Evolutionary conservation across 2,329 filamentous ascomycete species (phyloP).

Genomic region (Pseudogymnoascus sp.): DNA sequence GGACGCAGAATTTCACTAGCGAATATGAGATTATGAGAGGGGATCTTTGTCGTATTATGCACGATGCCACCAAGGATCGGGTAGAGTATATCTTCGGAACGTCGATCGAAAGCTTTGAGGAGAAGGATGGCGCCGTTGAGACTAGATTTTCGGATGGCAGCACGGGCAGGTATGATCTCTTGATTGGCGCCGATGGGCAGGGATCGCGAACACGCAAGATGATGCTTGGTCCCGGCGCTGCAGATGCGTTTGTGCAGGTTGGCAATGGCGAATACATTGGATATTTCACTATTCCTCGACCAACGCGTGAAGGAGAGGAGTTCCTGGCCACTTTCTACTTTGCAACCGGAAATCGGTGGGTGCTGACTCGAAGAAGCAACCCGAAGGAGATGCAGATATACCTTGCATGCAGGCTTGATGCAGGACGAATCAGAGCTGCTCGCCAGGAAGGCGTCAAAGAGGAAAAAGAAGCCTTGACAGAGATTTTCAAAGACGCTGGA

Average conservation of each 20-base stretch:
- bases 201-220: constrained; percentile 40
- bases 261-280: constrained; percentile 23
- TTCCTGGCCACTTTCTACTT: constrained; percentile 32
- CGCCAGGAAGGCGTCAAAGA: constrained; percentile 24
- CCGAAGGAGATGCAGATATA: constrained; percentile 33
- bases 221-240: constrained; percentile 26
- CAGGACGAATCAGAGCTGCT: constrained; percentile 23
- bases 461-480: constrained; percentile 33
- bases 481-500: constrained; percentile 35
- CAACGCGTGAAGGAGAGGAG: constrained; percentile 27
- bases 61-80: constrained; percentile 28
- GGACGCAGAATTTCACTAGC: constrained; percentile 29
- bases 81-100: constrained; percentile 29
- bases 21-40: constrained; percentile 40
- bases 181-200: constrained; percentile 49
- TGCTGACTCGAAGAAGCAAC: constrained; percentile 36
- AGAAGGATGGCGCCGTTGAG: constrained; percentile 25
- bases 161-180: constrained; percentile 38
- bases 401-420: constrained; percentile 25
- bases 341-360: constrained; percentile 27
- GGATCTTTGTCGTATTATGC: constrained; percentile 33
- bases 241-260: constrained; percentile 19
- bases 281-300: constrained; percentile 31
- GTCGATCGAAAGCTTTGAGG: constrained; percentile 21
- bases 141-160: constrained; percentile 37